These are phyloP conservation scores for Phaeosphaeriaceae sp. DNA, from an alignment of 2,329 filamentous ascomycete genomes.

Conservation along the genomic window DNA sequence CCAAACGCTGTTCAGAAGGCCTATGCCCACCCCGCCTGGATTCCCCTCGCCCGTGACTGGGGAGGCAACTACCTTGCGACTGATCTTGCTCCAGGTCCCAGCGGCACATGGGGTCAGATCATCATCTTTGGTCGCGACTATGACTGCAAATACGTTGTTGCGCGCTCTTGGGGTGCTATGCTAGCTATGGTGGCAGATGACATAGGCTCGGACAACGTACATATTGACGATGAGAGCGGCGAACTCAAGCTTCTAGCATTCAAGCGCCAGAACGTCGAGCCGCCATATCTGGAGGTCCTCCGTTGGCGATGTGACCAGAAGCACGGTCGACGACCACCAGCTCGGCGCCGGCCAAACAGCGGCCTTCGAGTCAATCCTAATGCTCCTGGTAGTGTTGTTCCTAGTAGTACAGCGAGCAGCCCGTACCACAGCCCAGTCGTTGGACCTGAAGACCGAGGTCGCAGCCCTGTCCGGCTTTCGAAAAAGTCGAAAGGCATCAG, in stretches of 20 bases:
- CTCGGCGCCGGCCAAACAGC: constrained; percentile 54
- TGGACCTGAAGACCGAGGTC: constrained; percentile 64
- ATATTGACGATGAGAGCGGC: constrained; percentile 87
- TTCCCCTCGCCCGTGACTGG: constrained; percentile 95
- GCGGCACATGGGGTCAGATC: constrained; percentile 92
- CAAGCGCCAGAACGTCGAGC: constrained; percentile 79
- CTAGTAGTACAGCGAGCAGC: constrained; percentile 57
- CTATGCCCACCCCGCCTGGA: constrained; percentile 94
- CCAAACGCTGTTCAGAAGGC: constrained; percentile 86
- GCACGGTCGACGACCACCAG: constrained; percentile 68
- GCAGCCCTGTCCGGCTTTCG: constrained; percentile 71
- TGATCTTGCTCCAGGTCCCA: constrained; percentile 87
- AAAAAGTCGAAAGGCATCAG: constrained; percentile 67
- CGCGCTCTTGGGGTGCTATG: constrained; percentile 88
- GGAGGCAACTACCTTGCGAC: constrained; percentile 97
- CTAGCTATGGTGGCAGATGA: constrained; percentile 89
- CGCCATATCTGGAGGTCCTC: constrained; percentile 91
- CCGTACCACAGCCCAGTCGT: constrained; percentile 72
- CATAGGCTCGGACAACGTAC: constrained; percentile 87
- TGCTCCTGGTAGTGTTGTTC: constrained; percentile 50
- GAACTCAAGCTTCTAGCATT: constrained; percentile 95
- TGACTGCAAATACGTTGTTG: constrained; percentile 96
- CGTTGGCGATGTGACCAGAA: constrained; percentile 97
- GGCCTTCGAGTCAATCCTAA: constrained; percentile 62
- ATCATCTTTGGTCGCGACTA: constrained; percentile 97